These are phyloP conservation scores for Oryza glumipatula DNA, from an alignment of 176 grass and related monocot species.

Conservation along the genomic window DNA sequence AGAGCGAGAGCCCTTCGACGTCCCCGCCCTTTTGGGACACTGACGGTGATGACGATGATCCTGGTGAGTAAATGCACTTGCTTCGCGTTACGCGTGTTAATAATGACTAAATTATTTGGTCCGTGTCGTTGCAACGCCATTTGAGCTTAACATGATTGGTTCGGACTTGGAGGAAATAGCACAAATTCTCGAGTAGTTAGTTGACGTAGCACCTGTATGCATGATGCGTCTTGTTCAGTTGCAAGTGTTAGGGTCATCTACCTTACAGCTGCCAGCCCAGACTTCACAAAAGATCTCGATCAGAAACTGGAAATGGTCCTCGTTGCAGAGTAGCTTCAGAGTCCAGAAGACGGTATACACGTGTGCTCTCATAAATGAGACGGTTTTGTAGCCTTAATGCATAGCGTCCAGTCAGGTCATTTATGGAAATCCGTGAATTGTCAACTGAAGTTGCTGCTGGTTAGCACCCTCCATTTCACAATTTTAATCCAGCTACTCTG, in stretches of 20 bases:
- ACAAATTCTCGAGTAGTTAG: not conserved
- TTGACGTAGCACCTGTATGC: conserved; percentile 14
- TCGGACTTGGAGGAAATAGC: not conserved
- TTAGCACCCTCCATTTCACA: conserved; percentile 18
- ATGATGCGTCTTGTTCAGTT: conserved; percentile 15
- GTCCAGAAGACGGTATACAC: not conserved
- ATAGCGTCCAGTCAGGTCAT: not conserved
- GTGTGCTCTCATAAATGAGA: not conserved
- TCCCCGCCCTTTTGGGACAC: conserved; percentile 85
- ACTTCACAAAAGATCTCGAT: not conserved
- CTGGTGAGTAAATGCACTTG: conserved; percentile 46
- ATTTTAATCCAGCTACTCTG: not conserved
- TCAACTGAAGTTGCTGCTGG: not conserved
- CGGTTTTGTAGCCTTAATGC: not conserved
- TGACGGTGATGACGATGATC: conserved; percentile 70
- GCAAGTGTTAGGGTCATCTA: not conserved
- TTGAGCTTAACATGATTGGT: conserved; percentile 24
- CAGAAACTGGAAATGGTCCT: not conserved
- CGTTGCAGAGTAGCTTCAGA: not conserved
- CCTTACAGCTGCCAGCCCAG: not conserved
- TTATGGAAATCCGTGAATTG: not conserved
- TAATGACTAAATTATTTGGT: conserved; percentile 8
- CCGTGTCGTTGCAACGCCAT: not conserved
- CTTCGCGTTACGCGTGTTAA: conserved; percentile 10
- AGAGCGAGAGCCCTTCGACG: conserved; percentile 82